Evolutionary conservation across 208 protist genomes (phyloP).

Genomic region (Leishmania tarentolae): DNA sequence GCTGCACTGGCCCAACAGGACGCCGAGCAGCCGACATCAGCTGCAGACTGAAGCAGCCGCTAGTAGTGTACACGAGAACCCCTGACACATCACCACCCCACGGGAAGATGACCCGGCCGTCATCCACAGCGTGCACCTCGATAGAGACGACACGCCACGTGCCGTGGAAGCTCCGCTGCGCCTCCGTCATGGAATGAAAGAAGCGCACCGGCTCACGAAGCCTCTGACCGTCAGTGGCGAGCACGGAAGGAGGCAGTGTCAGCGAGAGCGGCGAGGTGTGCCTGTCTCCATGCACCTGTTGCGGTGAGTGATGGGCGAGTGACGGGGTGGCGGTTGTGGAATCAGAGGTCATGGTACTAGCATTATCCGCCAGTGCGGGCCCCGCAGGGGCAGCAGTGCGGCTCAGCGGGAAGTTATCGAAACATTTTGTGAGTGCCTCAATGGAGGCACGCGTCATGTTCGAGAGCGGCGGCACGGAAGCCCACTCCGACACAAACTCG

Average conservation of each 20-base stretch:
- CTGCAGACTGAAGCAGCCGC: constrained; percentile 66
- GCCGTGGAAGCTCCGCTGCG: constrained; percentile 40
- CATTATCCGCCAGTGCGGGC: not conserved
- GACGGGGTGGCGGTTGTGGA: constrained; percentile 6
- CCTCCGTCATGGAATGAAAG: constrained; percentile 13
- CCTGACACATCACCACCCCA: constrained; percentile 81
- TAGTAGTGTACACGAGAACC: constrained; percentile 57
- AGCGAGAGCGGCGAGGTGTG: constrained; percentile 16
- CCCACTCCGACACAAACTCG: constrained; percentile 83
- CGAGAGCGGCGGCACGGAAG: constrained; percentile 45
- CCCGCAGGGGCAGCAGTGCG: constrained; percentile 1
- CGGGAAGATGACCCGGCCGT: constrained; percentile 76
- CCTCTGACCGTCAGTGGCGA: constrained; percentile 5
- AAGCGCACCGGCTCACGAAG: constrained; percentile 27
- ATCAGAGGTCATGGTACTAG: not conserved
- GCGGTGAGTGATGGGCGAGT: not conserved
- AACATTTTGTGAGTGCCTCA: constrained; percentile 55
- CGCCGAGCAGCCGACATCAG: constrained; percentile 38
- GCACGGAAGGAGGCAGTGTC: constrained; percentile 21
- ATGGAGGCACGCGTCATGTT: constrained; percentile 54
- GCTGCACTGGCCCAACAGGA: constrained; percentile 24
- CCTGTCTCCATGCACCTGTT: not conserved
- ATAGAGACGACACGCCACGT: constrained; percentile 68
- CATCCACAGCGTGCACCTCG: constrained; percentile 52
- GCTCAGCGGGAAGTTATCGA: constrained; percentile 66